Conservation (phyloP, 176 grass and related monocot genomes). For the Bolboschoenus planiculmis region DNA sequence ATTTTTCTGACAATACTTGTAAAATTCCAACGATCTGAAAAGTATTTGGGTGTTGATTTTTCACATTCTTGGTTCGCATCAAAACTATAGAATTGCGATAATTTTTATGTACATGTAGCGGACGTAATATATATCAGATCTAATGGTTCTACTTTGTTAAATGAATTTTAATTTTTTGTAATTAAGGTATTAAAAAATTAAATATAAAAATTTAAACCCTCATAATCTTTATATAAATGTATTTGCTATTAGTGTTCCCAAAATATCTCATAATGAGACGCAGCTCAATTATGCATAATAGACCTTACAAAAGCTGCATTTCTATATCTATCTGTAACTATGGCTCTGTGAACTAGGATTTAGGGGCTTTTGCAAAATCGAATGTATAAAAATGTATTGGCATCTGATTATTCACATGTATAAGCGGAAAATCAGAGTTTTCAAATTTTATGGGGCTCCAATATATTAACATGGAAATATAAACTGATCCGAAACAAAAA, state of each 20-base stretch:
- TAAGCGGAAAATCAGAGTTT: no score
- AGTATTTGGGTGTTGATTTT: background rate
- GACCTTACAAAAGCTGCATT: background rate
- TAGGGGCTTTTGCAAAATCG: no score
- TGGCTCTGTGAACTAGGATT: background rate
- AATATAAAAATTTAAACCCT: background rate
- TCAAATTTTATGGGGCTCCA: no score
- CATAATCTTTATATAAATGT: background rate
- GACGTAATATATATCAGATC: background rate
- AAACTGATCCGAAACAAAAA: background rate
- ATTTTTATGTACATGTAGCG: background rate
- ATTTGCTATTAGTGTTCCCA: background rate
- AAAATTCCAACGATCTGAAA: background rate
- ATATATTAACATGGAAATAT: background rate
- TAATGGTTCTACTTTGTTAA: background rate
- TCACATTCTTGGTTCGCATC: background rate
- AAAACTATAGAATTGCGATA: background rate
- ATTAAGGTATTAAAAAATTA: background rate
- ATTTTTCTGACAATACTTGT: background rate
- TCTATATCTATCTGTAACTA: background rate
- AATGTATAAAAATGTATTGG: no score
- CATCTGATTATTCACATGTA: no score
- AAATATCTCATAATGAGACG: background rate
- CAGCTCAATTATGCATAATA: background rate
- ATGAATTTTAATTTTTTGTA: background rate